phyloP scores from a whole-genome alignment of 1,284 basidiomycete species.

The Rhodotorula sp. region DNA sequence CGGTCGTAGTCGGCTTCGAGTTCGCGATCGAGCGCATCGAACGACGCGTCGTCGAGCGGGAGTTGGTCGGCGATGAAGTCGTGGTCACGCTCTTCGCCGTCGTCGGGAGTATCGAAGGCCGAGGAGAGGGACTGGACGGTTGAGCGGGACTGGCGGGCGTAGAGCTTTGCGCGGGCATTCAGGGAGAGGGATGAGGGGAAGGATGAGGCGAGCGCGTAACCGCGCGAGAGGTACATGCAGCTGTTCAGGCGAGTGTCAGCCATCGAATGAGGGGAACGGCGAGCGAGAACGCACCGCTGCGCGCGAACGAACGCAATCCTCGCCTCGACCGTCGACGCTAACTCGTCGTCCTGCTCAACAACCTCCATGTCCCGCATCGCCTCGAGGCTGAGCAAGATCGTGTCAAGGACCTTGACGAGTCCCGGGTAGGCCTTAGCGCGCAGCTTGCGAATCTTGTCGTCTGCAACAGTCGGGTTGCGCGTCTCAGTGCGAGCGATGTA shows the following conservation, averaged over 20 bases:
- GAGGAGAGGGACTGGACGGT: constrained; percentile 56
- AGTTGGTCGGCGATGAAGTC: constrained; percentile 26
- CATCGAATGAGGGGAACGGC: neutral
- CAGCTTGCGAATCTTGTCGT: constrained; percentile 20
- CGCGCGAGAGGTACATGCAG: constrained; percentile 67
- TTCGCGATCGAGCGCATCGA: constrained; percentile 27
- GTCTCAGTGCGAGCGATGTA: constrained; percentile 19
- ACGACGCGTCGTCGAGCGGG: constrained; percentile 7
- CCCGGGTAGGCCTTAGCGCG: constrained; percentile 67
- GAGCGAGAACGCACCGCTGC: constrained; percentile 57
- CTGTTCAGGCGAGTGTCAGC: constrained; percentile 48
- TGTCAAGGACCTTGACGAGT: constrained; percentile 81
- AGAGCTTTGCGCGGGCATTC: constrained; percentile 64
- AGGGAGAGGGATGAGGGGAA: constrained; percentile 66
- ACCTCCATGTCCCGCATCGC: constrained; percentile 78
- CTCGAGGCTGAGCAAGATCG: constrained; percentile 73
- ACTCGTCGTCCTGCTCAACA: constrained; percentile 80
- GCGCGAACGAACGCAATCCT: constrained; percentile 71
- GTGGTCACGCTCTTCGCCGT: constrained; percentile 46
- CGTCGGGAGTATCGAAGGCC: constrained; percentile 54
- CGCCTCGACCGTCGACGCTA: constrained; percentile 71
- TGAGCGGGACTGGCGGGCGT: constrained; percentile 64
- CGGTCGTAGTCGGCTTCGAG: constrained; percentile 26
- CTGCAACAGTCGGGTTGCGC: constrained; percentile 43
- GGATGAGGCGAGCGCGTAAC: constrained; percentile 63